Percentiles rank a stretch among this genome's conserved stretches.
These are phyloP conservation scores for Stereum hirsutum DNA, from an alignment of 1,284 basidiomycete species.

Conservation along the genomic window DNA sequence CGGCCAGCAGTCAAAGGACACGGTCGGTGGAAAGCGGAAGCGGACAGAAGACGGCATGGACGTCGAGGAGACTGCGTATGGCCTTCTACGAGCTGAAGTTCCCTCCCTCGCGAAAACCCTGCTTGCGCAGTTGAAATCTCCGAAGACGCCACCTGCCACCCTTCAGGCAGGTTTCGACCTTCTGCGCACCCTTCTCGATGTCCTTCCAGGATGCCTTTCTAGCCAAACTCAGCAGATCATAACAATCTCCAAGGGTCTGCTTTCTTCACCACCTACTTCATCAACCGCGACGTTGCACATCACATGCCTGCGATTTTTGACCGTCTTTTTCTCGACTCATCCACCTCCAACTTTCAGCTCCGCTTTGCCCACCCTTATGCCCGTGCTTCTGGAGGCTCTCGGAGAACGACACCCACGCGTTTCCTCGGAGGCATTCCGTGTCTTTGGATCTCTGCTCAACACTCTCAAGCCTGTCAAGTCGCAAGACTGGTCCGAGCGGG, in stretches of 20 bases:
- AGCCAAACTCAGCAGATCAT: slow-evolving; percentile 57
- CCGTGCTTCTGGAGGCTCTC: slow-evolving; percentile 67
- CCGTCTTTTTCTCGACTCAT: slow-evolving; percentile 79
- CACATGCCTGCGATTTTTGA: slow-evolving; percentile 78
- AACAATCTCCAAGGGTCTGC: slow-evolving; percentile 50
- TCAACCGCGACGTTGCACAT: slow-evolving; percentile 72
- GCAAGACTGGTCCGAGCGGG: slow-evolving; percentile 50
- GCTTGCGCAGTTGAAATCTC: slow-evolving; percentile 74
- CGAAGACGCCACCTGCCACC: slow-evolving; percentile 72
- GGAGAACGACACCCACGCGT: slow-evolving; percentile 69
- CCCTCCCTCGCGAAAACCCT: slow-evolving; percentile 75
- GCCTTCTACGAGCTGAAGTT: slow-evolving; percentile 66
- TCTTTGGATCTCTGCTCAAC: slow-evolving; percentile 63
- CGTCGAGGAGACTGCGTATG: slow-evolving; percentile 68
- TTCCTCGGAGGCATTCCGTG: slow-evolving; percentile 76
- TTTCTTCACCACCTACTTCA: slow-evolving; percentile 54
- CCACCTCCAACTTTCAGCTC: slow-evolving; percentile 53
- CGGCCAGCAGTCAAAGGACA: slow-evolving; percentile 41
- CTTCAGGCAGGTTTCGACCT: slow-evolving; percentile 83
- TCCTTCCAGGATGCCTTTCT: slow-evolving; percentile 79
- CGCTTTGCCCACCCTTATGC: slow-evolving; percentile 58
- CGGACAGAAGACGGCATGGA: slow-evolving; percentile 69
- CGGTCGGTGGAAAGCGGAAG: slow-evolving; percentile 67
- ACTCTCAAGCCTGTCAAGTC: slow-evolving; percentile 52
- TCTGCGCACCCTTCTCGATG: slow-evolving; percentile 67